These are phyloP conservation scores for Pichia terricola DNA, from an alignment of 1,139 yeast species.

Conservation along the genomic window DNA sequence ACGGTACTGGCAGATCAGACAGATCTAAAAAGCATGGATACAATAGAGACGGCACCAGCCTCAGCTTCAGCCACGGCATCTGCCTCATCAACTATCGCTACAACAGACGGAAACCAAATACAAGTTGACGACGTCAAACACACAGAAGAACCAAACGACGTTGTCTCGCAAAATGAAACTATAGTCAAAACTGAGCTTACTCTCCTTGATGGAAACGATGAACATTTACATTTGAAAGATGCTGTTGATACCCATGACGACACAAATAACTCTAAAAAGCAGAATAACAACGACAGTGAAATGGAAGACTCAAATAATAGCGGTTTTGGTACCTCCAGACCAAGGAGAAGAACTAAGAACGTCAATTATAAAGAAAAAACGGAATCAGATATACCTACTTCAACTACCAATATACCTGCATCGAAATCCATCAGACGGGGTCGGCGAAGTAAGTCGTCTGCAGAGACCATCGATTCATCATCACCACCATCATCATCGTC, in stretches of 20 bases:
- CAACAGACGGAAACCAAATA: too few species aligned
- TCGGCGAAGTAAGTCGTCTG: constrained; percentile 8
- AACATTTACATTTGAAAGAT: too few species aligned
- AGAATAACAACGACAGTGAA: not conserved
- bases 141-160: too few species aligned
- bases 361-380: constrained; percentile 25
- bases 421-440: not conserved
- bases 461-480: not conserved
- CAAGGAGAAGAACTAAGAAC: constrained; percentile 23
- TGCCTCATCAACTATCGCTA: too few species aligned
- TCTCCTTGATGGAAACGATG: too few species aligned
- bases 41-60: too few species aligned
- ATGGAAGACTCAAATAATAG: not conserved
- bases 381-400: constrained; percentile 19
- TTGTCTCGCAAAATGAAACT: too few species aligned
- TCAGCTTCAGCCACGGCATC: too few species aligned
- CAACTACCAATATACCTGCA: not conserved
- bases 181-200: too few species aligned
- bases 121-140: too few species aligned
- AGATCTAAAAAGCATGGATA: too few species aligned
- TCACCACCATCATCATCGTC: constrained; percentile 4
- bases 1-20: too few species aligned
- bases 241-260: not conserved
- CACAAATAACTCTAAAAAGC: not conserved
- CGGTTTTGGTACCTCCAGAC: constrained; percentile 12